Percentiles rank a stretch among this genome's conserved stretches.
Conservation (phyloP, 1,139 yeast genomes). For the Wickerhamiella pararugosa region DNA sequence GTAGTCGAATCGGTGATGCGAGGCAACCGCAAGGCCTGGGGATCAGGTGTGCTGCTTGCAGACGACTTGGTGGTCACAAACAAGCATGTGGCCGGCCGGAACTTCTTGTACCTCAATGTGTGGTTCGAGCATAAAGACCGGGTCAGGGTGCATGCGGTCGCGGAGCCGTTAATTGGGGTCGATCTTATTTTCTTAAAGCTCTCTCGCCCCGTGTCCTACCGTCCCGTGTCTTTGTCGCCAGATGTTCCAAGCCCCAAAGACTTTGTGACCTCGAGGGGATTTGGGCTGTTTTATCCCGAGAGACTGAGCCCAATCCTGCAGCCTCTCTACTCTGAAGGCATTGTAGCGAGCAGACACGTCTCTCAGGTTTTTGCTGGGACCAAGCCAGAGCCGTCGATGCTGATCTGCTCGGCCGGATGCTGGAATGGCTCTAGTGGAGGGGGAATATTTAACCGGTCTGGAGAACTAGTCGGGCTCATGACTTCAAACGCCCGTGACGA, state of each 20-base stretch:
- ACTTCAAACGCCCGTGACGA: conserved; percentile 43
- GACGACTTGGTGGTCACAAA: conserved; percentile 29
- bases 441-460: conserved; percentile 31
- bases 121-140: conserved; percentile 17
- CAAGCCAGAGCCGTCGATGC: conserved; percentile 24
- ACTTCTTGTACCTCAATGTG: conserved; percentile 16
- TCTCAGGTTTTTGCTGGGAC: background rate
- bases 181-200: conserved; percentile 25
- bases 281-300: conserved; percentile 36
- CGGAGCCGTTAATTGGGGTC: conserved; percentile 24
- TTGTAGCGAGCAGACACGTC: conserved; percentile 22
- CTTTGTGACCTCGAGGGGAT: conserved; percentile 37
- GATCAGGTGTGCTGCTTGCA: conserved; percentile 32
- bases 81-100: conserved; percentile 28
- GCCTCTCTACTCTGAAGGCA: conserved; percentile 37
- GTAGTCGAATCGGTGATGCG: conserved; percentile 9
- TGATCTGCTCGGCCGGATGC: conserved; percentile 45
- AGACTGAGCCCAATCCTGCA: conserved; percentile 14
- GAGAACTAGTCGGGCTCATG: conserved; percentile 39
- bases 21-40: conserved; percentile 26
- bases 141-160: conserved; percentile 14
- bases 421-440: conserved; percentile 77
- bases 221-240: conserved; percentile 11
- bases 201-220: conserved; percentile 2
- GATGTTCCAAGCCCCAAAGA: conserved; percentile 22